Base-by-base conservation (phyloP, 2,329 filamentous ascomycete genomes). In the Neopestalotiopsis rosae region DNA sequence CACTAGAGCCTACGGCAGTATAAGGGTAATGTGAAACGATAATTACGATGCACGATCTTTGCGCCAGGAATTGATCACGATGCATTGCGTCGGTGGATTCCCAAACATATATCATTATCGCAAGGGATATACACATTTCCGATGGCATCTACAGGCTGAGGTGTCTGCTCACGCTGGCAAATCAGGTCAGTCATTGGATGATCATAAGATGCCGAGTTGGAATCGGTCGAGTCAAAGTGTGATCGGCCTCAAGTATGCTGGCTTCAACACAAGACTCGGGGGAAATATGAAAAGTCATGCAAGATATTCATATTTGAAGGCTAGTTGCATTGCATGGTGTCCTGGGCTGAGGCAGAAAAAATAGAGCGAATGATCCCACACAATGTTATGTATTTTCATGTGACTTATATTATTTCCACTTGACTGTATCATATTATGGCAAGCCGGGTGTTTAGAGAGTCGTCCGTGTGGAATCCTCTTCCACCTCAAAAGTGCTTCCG, bases 1-100 rank as follows among this genome's bases (percentile, higher is more conserved):
- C 86, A 49, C 77, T 88, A 66, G 85, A 87, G 79, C 85, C 86
- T 57, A 86, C 82, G 28, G 42, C 42, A 57, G 49, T 40, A 57
- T 66, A 58, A 66, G 49, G 34, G 13, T 82, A 80, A 61, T 74
- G 40, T 64, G 61, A 64, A 24, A 45, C 34, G 61, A 49, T 34
- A 20, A 38, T 64, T 71, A 57, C 73, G 69, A 75, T 68, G 24
- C 24, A 20, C 5, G 34, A 62, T 24, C 20, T 34, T 32, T 45
- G 40, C 38, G 30, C 56, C 30, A 52, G 65, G 59, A 40, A 62
- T 9, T 40, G n/a, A 62, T 20, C 28, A 17, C 30, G 17, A 62
- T 62, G 59, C 59, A 20, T 40, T 62, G 59, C 59, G 34, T 62
- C 59, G 9, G 45, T 17, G 34, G 9, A 38, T 38, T 38, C 45